Base-by-base conservation (phyloP, 345 rosid genomes). In the Ricinus communis region DNA sequence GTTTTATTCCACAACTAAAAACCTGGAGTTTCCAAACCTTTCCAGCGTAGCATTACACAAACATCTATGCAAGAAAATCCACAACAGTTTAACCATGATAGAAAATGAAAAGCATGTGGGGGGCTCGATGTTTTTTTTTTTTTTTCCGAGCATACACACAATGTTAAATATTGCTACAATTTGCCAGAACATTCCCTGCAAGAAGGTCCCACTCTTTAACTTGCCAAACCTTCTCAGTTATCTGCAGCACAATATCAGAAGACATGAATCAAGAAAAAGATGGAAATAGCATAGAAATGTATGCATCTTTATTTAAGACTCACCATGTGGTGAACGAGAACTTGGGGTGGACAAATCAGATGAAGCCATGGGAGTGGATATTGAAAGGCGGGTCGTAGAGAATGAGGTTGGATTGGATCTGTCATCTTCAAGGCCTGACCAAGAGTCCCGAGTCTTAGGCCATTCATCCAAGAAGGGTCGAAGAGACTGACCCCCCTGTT, bases 391-490 rank as follows among this genome's bases (percentile, higher is more conserved):
- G 38, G 85, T 83, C 38, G 87, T 83, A 0, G 89, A 81, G 53
- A 73, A 78, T 10, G 87, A 81, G 2, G 78, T 75, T 53, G 74
- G 84, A 73, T 76, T 82, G 50, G 84, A 79, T 72, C 84, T 77
- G 14, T 83, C 81, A 0, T 76, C 81, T 63, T 83, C 85, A 12
- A 86, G 82, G 70, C 75, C 71, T 22, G 84, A 76, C 85, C 87
- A 83, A 0, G 89, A 47, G 43, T 74, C 82, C 11, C 83, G 75
- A 58, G 81, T 60, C 41, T 80, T 78, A 53, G 89, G 87, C 89
- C 87, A 85, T 75, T 86, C 89, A 0, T 86, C 86, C 3, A 83
- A 76, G 82, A 86, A 86, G 53, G 87, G 84, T 27, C 87, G 85
- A 60, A 86, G 89, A 40, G 87, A 76, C 65, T 80, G 86, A 70